Base-by-base conservation (phyloP, 2,329 filamentous ascomycete genomes). In the Cladosporium sp. region DNA sequence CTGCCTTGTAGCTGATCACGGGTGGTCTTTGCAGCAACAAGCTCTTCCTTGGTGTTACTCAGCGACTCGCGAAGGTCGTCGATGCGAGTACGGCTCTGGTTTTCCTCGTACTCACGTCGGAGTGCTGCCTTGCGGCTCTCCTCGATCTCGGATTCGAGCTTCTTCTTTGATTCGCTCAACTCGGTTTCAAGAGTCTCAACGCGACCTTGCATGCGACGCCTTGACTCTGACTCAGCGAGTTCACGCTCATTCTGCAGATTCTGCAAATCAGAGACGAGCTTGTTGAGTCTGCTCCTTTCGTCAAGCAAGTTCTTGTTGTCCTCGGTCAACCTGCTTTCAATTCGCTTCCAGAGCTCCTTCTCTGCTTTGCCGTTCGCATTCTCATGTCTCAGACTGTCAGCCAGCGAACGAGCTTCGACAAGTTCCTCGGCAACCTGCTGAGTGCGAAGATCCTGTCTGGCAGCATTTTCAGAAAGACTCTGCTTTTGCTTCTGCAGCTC, bases 341-440 rank as follows among this genome's bases (percentile, higher is more conserved):
- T 96, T 65, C 90, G 92, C 81, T 95, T 96, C 91, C 92, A 97
- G 11, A 99, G 84, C 44, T 92, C 91, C 80, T 97, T 97, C 78
- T 98, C 94, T 0, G 94, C 93, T 78, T 96, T 97, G 38, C 97
- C 86, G 74, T 98, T 97, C 18, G 93, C 90, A 64, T 90, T 92
- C 76, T 99, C 95, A 70, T 92, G 93, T 62, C 93, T 90, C 78
- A 97, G 86, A 74, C 92, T 93, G 74, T 99, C 94, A 3, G 91
- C 83, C 62, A 94, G 81, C 36, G 90, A 90, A 76, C 89, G 90
- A 5, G 91, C 89, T 76, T 97, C 95, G 11, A 98, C 88, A 6
- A 98, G 85, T 72, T 99, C 94, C 78, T 98, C 94, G 0, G 92
- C 93, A 32, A 94, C 91, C 78, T 97, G 93, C 74, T 97, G 93